Evolutionary conservation across 441 rosid species (phyloP).

Genomic region (Dalechampia spathulata): DNA sequence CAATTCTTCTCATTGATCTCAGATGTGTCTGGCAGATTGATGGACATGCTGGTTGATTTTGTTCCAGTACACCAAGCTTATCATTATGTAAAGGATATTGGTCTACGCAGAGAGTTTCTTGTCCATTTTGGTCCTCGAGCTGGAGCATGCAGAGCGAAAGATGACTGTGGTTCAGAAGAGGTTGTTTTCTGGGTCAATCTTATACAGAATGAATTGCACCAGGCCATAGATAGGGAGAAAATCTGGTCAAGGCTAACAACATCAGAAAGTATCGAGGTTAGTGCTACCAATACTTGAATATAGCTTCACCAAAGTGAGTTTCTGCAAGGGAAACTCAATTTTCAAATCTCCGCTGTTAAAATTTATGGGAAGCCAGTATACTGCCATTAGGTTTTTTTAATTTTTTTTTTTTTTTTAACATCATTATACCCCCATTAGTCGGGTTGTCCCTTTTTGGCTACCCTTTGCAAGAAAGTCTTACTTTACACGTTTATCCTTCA

Average conservation of each 20-base stretch:
- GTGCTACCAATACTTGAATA: slow-evolving; percentile 12
- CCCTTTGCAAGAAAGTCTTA: too few relatives aligned
- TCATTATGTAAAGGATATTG: slow-evolving; percentile 60
- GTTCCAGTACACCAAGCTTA: slow-evolving; percentile 68
- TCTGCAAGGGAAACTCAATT: slow-evolving; percentile 5
- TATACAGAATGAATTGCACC: slow-evolving; percentile 75
- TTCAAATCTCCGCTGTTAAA: background rate
- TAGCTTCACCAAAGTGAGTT: background rate
- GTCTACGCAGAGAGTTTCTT: slow-evolving; percentile 83
- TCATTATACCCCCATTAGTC: slow-evolving; percentile 3
- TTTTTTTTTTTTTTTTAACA: too few relatives aligned
- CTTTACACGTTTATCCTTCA: too few relatives aligned
- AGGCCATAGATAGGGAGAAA: slow-evolving; percentile 88
- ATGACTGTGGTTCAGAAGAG: slow-evolving; percentile 69
- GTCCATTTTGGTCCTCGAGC: slow-evolving; percentile 93
- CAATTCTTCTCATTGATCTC: slow-evolving; percentile 64
- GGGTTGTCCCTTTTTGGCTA: too few relatives aligned
- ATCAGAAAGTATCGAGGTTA: slow-evolving; percentile 96
- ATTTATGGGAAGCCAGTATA: background rate
- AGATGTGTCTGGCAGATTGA: slow-evolving; percentile 75
- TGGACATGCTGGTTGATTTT: slow-evolving; percentile 83
- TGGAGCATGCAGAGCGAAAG: slow-evolving; percentile 66
- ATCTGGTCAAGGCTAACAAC: slow-evolving; percentile 96
- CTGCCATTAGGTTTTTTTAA: background rate
- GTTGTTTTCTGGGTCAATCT: slow-evolving; percentile 95